A percentile compares a stretch with the other conserved stretches of the same genome.
Evolutionary conservation across 495 filamentous ascomycete genomes (phyloP).

Genomic region (Penicillium argentinense): DNA sequence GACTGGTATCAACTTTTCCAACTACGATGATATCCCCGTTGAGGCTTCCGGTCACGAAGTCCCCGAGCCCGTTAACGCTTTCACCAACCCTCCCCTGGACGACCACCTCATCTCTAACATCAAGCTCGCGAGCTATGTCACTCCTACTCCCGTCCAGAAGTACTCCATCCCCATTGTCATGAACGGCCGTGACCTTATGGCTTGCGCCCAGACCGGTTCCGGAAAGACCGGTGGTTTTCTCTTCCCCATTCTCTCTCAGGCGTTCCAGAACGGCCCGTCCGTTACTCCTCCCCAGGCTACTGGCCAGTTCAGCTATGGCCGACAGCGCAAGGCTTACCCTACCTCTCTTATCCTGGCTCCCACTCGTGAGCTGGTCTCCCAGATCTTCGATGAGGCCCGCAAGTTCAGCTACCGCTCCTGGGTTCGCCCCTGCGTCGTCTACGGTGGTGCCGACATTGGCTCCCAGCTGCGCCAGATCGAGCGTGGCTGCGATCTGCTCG

Average conservation of each 20-base stretch:
- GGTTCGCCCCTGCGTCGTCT: conserved; percentile 97
- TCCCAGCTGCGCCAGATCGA: conserved; percentile 96
- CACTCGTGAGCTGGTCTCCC: conserved; percentile 95
- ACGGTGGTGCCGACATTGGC: conserved; percentile 97
- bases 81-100: conserved; percentile 93
- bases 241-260: conserved; percentile 96
- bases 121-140: conserved; percentile 86
- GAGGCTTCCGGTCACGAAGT: conserved; percentile 94
- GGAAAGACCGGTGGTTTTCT: conserved; percentile 99
- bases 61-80: conserved; percentile 84
- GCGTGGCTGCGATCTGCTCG: conserved; percentile 94
- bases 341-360: conserved; percentile 94
- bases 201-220: conserved; percentile 98
- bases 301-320: conserved; percentile 69
- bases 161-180: conserved; percentile 98
- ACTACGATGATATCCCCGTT: conserved; percentile 99
- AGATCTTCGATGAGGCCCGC: conserved; percentile 96
- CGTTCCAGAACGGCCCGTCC: conserved; percentile 84
- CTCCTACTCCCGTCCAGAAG: conserved; percentile 95
- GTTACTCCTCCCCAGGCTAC: conserved; percentile 56
- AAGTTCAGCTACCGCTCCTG: conserved; percentile 99
- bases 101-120: conserved; percentile 91
- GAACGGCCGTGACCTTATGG: conserved; percentile 95
- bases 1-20: conserved; percentile 98
- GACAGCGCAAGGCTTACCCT: conserved; percentile 91